Percentiles rank a stretch among this genome's conserved stretches.
These are phyloP conservation scores for Hemerocallis citrina DNA, from an alignment of 106 monocot genomes.

Conservation along the genomic window DNA sequence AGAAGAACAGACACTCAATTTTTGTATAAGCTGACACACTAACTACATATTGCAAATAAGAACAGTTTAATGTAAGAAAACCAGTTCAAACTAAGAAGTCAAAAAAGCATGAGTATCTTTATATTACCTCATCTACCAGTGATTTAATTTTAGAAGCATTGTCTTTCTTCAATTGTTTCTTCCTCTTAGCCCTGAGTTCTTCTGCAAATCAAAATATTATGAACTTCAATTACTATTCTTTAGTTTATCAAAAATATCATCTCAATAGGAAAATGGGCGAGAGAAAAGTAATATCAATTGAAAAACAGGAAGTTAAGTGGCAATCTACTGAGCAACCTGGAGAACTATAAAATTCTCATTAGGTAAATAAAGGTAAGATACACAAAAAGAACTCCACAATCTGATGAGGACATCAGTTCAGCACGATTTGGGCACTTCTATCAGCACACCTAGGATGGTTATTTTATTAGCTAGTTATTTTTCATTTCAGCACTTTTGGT, in stretches of 20 bases:
- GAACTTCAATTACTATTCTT: neutral
- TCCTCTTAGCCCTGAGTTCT: constrained; percentile 84
- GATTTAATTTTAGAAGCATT: constrained; percentile 94
- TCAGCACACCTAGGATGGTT: no score
- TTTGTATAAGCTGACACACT: neutral
- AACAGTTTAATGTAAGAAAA: neutral
- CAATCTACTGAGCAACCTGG: neutral
- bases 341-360: neutral
- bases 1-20: neutral
- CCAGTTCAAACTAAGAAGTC: neutral
- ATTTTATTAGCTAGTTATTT: no score
- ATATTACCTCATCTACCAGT: constrained; percentile 81
- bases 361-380: no score
- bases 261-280: neutral
- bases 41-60: neutral
- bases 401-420: no score
- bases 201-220: constrained; percentile 42
- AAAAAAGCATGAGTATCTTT: neutral
- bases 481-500: no score
- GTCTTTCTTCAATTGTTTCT: constrained; percentile 92
- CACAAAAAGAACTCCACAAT: no score
- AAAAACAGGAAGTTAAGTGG: neutral
- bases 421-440: no score
- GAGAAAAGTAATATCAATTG: neutral
- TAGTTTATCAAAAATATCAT: neutral